Conservation (phyloP, 768 basidiomycete species). For the Xerocomellus intermedius region DNA sequence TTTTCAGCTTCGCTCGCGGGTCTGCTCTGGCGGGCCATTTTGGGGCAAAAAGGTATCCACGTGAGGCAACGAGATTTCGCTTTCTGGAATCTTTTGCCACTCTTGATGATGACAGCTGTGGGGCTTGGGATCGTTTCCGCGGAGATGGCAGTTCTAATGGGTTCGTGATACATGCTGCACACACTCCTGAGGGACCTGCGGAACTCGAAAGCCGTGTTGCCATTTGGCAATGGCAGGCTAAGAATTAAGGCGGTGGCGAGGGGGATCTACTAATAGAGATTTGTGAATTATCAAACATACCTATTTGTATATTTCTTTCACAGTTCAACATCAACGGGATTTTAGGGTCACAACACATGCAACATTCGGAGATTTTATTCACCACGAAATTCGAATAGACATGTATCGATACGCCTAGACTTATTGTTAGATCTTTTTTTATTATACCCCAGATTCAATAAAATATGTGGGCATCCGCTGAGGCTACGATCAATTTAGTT, state of each 20-base stretch:
- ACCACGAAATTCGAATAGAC: constrained; percentile 5
- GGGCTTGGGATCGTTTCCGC: constrained; percentile 70
- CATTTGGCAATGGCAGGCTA: neutral
- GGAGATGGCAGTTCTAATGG: constrained; percentile 63
- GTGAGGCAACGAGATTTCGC: constrained; percentile 66
- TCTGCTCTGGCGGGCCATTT: constrained; percentile 75
- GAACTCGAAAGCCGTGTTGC: neutral
- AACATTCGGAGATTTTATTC: neutral
- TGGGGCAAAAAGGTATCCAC: constrained; percentile 67
- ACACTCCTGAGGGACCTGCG: too few species aligned
- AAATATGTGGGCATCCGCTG: neutral
- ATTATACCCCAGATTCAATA: neutral
- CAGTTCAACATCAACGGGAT: neutral
- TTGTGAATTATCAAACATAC: too few species aligned
- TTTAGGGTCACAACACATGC: neutral
- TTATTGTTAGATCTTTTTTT: too few species aligned
- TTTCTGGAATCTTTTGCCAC: constrained; percentile 64
- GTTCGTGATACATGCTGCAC: neutral
- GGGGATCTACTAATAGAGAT: neutral
- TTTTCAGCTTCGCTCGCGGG: constrained; percentile 89
- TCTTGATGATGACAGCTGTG: constrained; percentile 62
- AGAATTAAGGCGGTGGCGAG: neutral
- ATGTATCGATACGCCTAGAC: constrained; percentile 1
- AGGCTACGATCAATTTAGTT: neutral
- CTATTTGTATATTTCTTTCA: neutral